These are phyloP conservation scores for Neurospora crassa DNA, from an alignment of 2,329 filamentous ascomycete species.

Conservation along the genomic window DNA sequence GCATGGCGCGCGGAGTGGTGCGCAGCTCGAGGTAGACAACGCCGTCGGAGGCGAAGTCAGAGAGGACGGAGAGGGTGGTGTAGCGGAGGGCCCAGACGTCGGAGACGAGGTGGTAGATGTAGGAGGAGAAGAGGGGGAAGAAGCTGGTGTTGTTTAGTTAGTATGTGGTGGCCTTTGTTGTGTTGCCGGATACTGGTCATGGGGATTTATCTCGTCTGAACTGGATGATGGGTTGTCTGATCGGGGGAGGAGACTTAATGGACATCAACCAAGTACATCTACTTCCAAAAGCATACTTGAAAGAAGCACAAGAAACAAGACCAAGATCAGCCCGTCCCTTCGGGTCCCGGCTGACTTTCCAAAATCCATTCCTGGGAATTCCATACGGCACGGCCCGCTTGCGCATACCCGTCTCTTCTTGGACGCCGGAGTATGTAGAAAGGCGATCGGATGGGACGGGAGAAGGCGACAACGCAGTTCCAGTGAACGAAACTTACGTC, in stretches of 20 bases:
- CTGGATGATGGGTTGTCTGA: not conserved
- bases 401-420: not conserved
- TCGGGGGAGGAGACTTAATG: constrained; percentile 9
- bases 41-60: constrained; percentile 59
- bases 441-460: not conserved
- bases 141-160: constrained; percentile 40
- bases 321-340: not conserved
- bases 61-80: constrained; percentile 56
- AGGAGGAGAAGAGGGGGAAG: constrained; percentile 68
- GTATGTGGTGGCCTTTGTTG: not conserved
- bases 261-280: not conserved
- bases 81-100: constrained; percentile 48
- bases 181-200: not conserved
- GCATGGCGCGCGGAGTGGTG: constrained; percentile 63
- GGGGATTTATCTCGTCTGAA: not conserved
- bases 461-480: not conserved
- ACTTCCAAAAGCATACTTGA: not conserved
- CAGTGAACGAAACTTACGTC: constrained; percentile 34
- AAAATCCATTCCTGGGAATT: not conserved
- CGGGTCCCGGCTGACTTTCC: not conserved
- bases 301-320: not conserved
- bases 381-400: not conserved
- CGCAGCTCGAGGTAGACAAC: constrained; percentile 72
- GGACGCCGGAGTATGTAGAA: not conserved
- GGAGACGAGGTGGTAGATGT: constrained; percentile 68